Evolutionary conservation across 768 basidiomycete genomes (phyloP).

Genomic region (Exsudoporus frostii): DNA sequence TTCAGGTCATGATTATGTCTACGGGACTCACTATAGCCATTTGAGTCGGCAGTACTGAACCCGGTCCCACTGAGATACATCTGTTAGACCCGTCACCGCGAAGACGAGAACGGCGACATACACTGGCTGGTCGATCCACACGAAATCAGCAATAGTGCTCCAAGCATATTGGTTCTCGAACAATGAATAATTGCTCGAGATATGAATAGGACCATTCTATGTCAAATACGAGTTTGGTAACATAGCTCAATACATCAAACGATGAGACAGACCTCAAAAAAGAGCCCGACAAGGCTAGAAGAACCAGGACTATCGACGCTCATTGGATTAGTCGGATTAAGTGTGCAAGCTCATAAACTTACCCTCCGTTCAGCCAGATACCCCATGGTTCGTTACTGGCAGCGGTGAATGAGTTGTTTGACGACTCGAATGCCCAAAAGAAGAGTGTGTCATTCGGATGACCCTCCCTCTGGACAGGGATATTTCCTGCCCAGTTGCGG

Average conservation of each 20-base stretch:
- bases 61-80: constrained; percentile 48
- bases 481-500: constrained; percentile 62
- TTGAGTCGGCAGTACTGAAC: constrained; percentile 59
- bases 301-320: constrained; percentile 52
- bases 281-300: constrained; percentile 62
- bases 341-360: constrained; percentile 12
- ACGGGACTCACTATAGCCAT: constrained; percentile 53
- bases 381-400: constrained; percentile 56
- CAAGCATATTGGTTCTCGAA: constrained; percentile 55
- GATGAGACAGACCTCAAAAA: constrained; percentile 54
- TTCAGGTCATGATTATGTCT: background rate
- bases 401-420: constrained; percentile 52
- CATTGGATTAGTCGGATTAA: background rate
- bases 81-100: background rate
- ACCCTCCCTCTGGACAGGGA: constrained; percentile 53
- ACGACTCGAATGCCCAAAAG: constrained; percentile 62
- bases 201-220: constrained; percentile 68
- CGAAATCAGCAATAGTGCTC: constrained; percentile 58
- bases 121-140: constrained; percentile 77
- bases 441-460: constrained; percentile 67
- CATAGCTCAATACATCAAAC: background rate
- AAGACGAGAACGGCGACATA: constrained; percentile 19
- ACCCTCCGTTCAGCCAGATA: constrained; percentile 76
- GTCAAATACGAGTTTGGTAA: background rate
- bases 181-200: constrained; percentile 49